Conservation (phyloP, 805 yeast species). For the Zygosaccharomyces rouxii region DNA sequence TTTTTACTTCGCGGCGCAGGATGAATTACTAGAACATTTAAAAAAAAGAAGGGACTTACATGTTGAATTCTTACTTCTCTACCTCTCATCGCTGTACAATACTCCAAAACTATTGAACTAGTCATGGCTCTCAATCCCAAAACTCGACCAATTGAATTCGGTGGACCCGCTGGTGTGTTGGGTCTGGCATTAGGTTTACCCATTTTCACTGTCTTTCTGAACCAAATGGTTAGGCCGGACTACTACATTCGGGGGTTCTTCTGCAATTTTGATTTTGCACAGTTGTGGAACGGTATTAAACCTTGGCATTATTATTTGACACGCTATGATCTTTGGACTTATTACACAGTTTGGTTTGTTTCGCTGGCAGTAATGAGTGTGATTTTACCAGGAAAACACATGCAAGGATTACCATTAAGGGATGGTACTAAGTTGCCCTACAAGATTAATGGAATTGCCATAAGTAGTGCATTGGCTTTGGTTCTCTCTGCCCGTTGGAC, state of each 20-base stretch:
- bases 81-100: neutral
- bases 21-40: neutral
- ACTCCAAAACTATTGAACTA: neutral
- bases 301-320: constrained; percentile 35
- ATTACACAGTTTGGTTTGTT: constrained; percentile 69
- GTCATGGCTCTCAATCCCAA: constrained; percentile 53
- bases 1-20: neutral
- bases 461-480: constrained; percentile 41
- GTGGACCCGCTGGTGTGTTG: constrained; percentile 71
- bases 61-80: neutral
- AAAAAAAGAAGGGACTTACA: neutral
- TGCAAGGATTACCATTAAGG: constrained; percentile 66
- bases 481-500: constrained; percentile 50
- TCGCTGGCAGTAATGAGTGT: constrained; percentile 59
- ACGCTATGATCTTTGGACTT: constrained; percentile 51
- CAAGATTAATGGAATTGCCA: constrained; percentile 73
- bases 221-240: constrained; percentile 55
- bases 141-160: constrained; percentile 69
- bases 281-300: constrained; percentile 37
- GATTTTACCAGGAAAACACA: constrained; percentile 57
- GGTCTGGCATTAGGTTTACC: constrained; percentile 68
- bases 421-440: constrained; percentile 70
- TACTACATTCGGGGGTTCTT: constrained; percentile 49
- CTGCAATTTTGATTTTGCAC: constrained; percentile 37
- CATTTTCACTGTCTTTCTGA: constrained; percentile 51